phyloP scores from a whole-genome alignment of 148 eudicot species.

The Dysphania ambrosioides region DNA sequence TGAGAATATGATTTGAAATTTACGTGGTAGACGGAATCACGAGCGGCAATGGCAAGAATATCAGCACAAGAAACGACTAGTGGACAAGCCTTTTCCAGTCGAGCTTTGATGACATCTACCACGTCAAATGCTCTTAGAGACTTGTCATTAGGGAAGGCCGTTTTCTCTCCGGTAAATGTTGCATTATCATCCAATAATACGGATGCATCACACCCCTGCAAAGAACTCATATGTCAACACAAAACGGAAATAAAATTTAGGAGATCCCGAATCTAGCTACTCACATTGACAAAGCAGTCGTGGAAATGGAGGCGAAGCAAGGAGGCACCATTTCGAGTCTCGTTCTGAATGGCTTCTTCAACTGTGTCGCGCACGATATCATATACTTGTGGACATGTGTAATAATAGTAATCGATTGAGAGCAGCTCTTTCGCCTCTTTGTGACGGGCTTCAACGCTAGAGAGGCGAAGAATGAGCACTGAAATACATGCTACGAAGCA shows the following conservation, averaged over 20 bases:
- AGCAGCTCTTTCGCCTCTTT: conserved; percentile 14
- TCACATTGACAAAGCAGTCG: conserved; percentile 53
- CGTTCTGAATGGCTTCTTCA: conserved; percentile 27
- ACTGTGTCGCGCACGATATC: conserved; percentile 25
- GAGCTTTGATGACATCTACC: conserved; percentile 40
- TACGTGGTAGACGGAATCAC: conserved; percentile 41
- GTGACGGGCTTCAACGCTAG: background rate
- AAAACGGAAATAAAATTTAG: no score
- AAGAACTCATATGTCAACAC: no score
- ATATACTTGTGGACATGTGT: conserved; percentile 6
- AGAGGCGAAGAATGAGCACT: conserved; percentile 3
- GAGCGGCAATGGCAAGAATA: conserved; percentile 50
- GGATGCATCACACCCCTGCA: conserved; percentile 58
- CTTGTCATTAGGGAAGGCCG: conserved; percentile 36
- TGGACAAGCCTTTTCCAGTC: conserved; percentile 41
- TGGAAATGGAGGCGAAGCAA: conserved; percentile 54
- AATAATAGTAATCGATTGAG: conserved; percentile 7
- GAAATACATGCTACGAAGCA: background rate
- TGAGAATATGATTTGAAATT: no score
- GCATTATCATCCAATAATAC: conserved; percentile 41
- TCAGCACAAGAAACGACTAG: conserved; percentile 57
- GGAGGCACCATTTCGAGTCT: conserved; percentile 52
- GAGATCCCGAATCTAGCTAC: background rate
- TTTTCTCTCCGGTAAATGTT: conserved; percentile 44
- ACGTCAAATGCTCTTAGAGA: conserved; percentile 55